Base-by-base conservation (phyloP, 345 rosid species). In the rapeseed (Brassica napus) region DNA sequence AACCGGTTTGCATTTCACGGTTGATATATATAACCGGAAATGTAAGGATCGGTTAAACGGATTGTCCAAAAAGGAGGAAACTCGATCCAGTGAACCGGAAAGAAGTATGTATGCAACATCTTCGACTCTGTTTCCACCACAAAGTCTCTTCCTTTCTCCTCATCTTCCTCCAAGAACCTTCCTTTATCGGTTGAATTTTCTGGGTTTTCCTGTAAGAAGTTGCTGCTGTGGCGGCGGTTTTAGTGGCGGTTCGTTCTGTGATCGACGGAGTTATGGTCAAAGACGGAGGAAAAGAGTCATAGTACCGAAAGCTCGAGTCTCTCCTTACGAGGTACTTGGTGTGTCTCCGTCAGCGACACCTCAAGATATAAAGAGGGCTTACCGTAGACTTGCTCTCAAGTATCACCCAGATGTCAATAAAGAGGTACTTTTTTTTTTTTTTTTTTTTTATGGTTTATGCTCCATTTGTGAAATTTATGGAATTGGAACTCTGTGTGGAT, bases 361-460 rank as follows among this genome's bases (percentile, higher is more conserved):
- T 15, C 83, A 72, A 76, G 97, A 92, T 69, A 92, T 92, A 79
- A 94, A 94, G 80, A 90, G 88, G 86, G 97, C 98, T 76, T 94
- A 94, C 66, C 86, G 98, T 80, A 94, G 86, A 86, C 97, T 94
- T 82, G 98, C 98, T 83, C 83, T 94, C 71, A 92, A 88, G 85
- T 92, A 83, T 79, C 97, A 94, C 74, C 97, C 98, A 74, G 96
- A 94, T 82, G 96, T 94, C 70, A 94, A 94, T 80, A 92, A 92
- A 79, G 91, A 89, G 98, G 98, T 89, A 77, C 12, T n/a, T n/a
- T n/a, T n/a, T n/a, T n/a, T n/a, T n/a, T n/a, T n/a, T n/a, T n/a
- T n/a, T n/a, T n/a, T n/a, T n/a, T n/a, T n/a, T n/a, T 61, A 34
- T 34, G 15, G 39, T 42, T 47, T 47, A 1, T 47, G 1, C 4